These are phyloP conservation scores for Phytophthora melonis DNA, from an alignment of 352 stramenopile genomes.

Conservation along the genomic window DNA sequence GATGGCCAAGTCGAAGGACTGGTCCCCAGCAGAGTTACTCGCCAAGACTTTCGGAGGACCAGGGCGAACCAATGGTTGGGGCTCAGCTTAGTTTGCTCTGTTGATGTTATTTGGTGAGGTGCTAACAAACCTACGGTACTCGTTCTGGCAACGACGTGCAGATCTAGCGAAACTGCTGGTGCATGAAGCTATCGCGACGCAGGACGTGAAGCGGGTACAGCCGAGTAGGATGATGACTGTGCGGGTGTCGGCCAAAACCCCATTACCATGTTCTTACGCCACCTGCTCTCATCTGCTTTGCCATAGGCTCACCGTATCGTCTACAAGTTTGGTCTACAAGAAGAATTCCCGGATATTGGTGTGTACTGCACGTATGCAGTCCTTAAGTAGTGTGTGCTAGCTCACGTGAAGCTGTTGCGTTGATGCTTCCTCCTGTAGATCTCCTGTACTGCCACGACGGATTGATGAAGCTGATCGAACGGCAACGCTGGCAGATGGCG, in stretches of 20 bases:
- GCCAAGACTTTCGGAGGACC: slow-evolving; percentile 48
- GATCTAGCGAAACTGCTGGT: slow-evolving; percentile 55
- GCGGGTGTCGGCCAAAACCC: neutral
- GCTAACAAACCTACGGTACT: neutral
- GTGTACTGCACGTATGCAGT: neutral
- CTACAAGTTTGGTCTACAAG: slow-evolving; percentile 62
- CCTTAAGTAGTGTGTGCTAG: neutral
- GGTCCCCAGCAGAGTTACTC: slow-evolving; percentile 64
- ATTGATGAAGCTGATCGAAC: slow-evolving; percentile 71
- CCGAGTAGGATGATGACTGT: slow-evolving; percentile 13
- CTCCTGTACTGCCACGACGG: slow-evolving; percentile 69
- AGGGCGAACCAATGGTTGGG: slow-evolving; percentile 18
- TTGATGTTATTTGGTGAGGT: neutral
- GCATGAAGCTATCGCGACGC: slow-evolving; percentile 59
- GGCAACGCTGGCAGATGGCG: slow-evolving; percentile 73
- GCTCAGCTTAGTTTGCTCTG: neutral
- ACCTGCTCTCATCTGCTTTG: neutral
- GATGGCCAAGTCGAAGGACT: slow-evolving; percentile 67
- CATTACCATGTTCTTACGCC: neutral
- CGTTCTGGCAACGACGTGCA: slow-evolving; percentile 13
- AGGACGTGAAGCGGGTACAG: slow-evolving; percentile 65
- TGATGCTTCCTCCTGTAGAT: slow-evolving; percentile 28
- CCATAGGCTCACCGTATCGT: slow-evolving; percentile 68
- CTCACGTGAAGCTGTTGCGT: neutral
- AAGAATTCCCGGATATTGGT: slow-evolving; percentile 71